A percentile compares a stretch with the other conserved stretches of the same genome.
Conservation (phyloP, 345 rosid species). For the Syzygium jambos region DNA sequence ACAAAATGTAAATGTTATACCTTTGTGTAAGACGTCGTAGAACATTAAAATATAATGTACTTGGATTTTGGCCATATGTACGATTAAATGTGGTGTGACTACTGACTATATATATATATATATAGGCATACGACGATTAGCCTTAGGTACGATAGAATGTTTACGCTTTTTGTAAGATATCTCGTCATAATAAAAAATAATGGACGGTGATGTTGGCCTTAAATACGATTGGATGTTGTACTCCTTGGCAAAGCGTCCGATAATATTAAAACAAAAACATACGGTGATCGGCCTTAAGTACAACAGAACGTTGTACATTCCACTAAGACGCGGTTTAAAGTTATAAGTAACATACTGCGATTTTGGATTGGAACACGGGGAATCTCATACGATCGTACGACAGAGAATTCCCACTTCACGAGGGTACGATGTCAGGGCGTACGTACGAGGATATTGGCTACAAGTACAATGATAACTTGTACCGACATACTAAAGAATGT, state of each 20-base stretch:
- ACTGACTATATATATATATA: neutral
- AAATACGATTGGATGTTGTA: neutral
- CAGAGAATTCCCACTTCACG: neutral
- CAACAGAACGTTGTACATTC: neutral
- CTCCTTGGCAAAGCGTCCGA: neutral
- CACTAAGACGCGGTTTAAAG: no score
- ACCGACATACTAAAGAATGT: neutral
- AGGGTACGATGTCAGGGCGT: neutral
- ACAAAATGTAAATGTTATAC: no score
- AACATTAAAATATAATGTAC: no score
- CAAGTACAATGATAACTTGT: neutral
- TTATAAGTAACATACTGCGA: neutral
- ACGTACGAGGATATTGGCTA: neutral
- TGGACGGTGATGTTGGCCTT: neutral
- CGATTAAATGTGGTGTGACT: no score
- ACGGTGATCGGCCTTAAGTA: neutral
- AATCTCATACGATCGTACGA: neutral
- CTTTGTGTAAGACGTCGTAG: no score
- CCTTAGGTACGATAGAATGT: neutral
- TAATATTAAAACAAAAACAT: neutral
- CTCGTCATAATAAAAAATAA: neutral
- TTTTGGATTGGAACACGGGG: neutral
- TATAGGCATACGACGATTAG: neutral
- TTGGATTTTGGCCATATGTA: no score
- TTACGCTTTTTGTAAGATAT: neutral